Evolutionary conservation across 2,329 filamentous ascomycete genomes (phyloP), one percentile per base, ranked within the genome.

Genomic region (Sarocladiaceae sp.): DNA sequence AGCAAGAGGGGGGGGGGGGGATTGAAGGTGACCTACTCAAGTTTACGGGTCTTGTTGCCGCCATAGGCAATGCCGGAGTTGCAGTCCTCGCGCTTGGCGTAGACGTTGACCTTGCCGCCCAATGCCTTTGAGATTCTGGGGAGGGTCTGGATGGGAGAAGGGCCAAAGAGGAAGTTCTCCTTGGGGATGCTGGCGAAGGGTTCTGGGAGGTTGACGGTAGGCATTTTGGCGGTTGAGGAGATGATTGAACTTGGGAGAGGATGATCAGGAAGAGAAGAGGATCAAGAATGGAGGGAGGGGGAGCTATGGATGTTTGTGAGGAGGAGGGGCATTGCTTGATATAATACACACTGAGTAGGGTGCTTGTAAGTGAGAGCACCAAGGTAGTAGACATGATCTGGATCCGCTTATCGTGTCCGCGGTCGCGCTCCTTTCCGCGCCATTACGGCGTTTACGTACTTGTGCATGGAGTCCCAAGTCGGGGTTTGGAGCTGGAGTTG

Each of bases 121-220:
- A 85, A 71, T 19, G 76, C 77, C 44, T 70, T 59, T 24, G 78
- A 80, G 55, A 85, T 83, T 49, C 80, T 73, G 45, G 80, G 77
- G 27, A 88, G 74, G 43, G 70, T 61, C 57, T 87, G 80, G 24
- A 87, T 82, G 23, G 82, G 82, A 0, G 82, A 85, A 13, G 81
- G 77, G 1, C 79, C 80, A 44, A 85, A 82, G 48, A 83, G 76
- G 53, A 86, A 74, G 9, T 67, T 60, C 52, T 77, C 65, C 47
- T 76, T 72, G 11, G 80, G 78, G 54, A 86, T 85, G 56, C 72
- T 71, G 44, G 76, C 73, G 54, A 84, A 83, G 16, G 76, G 74
- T 45, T 77, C 68, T 6, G 80, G 79, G 32, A 83, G 73, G n/a
- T 53, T 55, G 47, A 76, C 42, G 26, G 41, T 45, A 10, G 55